Base-by-base conservation (phyloP, 495 filamentous ascomycete species). In the Collariella sp. region DNA sequence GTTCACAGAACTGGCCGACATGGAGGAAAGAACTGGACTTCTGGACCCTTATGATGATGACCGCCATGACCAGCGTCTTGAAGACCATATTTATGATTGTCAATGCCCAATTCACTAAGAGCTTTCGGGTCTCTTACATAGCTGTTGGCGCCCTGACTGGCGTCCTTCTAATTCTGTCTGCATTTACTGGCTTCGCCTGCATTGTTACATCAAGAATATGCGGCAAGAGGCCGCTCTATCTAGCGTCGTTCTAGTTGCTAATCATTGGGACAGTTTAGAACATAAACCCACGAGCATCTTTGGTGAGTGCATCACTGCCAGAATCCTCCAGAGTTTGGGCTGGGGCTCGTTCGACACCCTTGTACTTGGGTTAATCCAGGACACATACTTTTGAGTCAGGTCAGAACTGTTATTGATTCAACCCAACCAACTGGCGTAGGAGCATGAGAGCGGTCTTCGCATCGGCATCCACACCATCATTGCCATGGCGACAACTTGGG, bases 281-380 rank as follows among this genome's bases (percentile, higher is more conserved):
- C 48, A 78, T 72, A 46, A 67, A 70, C 18, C 73, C 9, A 58
- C 60, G 31, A 61, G 47, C 50, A 67, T 63, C 57, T 73, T 72
- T 51, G 62, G 51, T 19, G 63, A 76, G 54, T 74, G 74, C 52
- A 73, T 79, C 74, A 64, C 71, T 5, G 72, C 74, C 15, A 62
- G 77, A 29, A 58, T 77, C 18, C 71, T 79, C 16, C 75, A 79
- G 52, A 74, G 74, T 10, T 23, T 78, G 9, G 76, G 73, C n/a
- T 80, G 77, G 77, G 77, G 77, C 26, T 67, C 70, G 22, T 75
- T 77, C 39, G 77, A 80, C 54, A 68, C 70, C 7, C 60, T 80
- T 34, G 67, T 76, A 2, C 56, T 71, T 20, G 67, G 67, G 15
- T 72, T 68, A 1, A 75, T 80, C 34, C 67, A 74, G 41, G 77